phyloP scores from a whole-genome alignment of 2,329 filamentous ascomycete species.

The Fusarium torreyae region DNA sequence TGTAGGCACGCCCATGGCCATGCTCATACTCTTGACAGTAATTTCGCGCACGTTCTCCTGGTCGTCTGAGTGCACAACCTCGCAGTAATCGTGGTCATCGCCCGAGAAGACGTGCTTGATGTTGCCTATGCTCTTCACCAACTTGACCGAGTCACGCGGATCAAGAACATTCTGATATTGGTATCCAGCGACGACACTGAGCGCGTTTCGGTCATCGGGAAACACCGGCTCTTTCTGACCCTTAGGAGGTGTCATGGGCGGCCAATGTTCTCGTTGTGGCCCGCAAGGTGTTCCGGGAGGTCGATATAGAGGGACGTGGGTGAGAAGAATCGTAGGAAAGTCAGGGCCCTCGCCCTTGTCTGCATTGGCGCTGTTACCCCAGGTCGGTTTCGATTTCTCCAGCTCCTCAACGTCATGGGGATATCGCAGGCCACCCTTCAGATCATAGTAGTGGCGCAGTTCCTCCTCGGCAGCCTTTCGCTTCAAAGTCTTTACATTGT shows the following conservation, averaged over 20 bases:
- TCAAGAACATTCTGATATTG: conserved; percentile 97
- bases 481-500: conserved; percentile 75
- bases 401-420: conserved; percentile 73
- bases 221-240: conserved; percentile 68
- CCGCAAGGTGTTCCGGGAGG: conserved; percentile 88
- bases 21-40: conserved; percentile 94
- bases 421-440: conserved; percentile 69
- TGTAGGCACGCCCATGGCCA: conserved; percentile 93
- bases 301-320: conserved; percentile 92
- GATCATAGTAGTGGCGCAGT: conserved; percentile 74
- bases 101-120: conserved; percentile 91
- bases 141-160: conserved; percentile 79
- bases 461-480: conserved; percentile 78
- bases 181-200: conserved; percentile 84
- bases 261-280: conserved; percentile 86
- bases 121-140: conserved; percentile 85
- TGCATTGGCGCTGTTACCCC: conserved; percentile 50
- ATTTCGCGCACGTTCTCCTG: conserved; percentile 81
- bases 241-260: conserved; percentile 74
- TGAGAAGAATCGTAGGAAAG: conserved; percentile 89
- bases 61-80: conserved; percentile 82
- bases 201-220: conserved; percentile 81
- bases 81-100: conserved; percentile 98
- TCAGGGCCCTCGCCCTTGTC: conserved; percentile 67
- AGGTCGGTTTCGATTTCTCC: conserved; percentile 58